phyloP scores from a whole-genome alignment of 441 rosid species.

The Mallotus repandus region DNA sequence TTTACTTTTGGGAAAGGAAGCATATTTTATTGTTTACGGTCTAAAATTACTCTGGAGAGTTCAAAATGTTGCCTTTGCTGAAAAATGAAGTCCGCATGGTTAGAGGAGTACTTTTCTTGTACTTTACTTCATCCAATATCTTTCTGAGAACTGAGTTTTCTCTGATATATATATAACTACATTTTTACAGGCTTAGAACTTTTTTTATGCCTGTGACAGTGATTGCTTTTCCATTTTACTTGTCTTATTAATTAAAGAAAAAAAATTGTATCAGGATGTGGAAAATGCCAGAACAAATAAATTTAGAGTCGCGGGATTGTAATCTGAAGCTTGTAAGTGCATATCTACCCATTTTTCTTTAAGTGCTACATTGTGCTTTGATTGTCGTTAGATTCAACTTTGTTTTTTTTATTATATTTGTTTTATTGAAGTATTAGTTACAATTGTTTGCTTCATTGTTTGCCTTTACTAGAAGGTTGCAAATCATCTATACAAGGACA shows the following conservation, averaged over 20 bases:
- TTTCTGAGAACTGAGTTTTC: background rate
- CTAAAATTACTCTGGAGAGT: background rate
- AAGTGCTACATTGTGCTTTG: slow-evolving; percentile 7
- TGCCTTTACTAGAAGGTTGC: slow-evolving; percentile 22
- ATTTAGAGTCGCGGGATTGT: slow-evolving; percentile 29
- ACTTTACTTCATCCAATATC: background rate
- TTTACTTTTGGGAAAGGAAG: slow-evolving; percentile 9
- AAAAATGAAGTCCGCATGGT: background rate
- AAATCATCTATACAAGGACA: slow-evolving; percentile 23
- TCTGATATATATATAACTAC: background rate
- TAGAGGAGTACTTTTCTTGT: background rate
- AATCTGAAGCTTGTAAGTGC: slow-evolving; percentile 45
- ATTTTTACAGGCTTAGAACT: background rate
- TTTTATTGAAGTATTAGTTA: slow-evolving; percentile 10
- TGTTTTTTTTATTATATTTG: slow-evolving; percentile 7
- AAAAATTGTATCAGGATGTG: slow-evolving; percentile 43
- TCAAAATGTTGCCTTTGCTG: background rate
- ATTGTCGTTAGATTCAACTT: background rate
- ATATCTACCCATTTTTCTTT: background rate
- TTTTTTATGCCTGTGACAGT: background rate
- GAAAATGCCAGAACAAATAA: slow-evolving; percentile 33
- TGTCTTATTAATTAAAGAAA: slow-evolving; percentile 8
- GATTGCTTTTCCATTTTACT: background rate
- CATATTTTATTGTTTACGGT: background rate
- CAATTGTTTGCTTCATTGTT: slow-evolving; percentile 17